phyloP scores from a whole-genome alignment of 163 green algal species.

The Prototheca wickerhamii region DNA sequence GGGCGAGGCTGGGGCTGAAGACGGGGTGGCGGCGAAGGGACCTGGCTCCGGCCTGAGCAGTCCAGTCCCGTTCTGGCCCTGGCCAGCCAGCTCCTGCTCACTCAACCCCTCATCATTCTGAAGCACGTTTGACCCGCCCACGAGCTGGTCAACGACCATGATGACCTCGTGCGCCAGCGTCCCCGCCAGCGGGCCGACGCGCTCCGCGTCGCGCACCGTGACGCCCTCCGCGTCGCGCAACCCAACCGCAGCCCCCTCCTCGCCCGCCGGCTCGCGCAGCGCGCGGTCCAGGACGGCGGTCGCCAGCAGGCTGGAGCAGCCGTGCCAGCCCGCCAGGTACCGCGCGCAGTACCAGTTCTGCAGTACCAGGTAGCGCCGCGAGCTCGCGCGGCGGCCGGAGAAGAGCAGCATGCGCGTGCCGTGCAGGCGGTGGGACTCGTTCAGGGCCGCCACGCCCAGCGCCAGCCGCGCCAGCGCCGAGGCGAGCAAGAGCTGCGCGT shows the following conservation, averaged over 20 bases:
- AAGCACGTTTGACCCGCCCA: neutral
- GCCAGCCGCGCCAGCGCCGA: constrained; percentile 38
- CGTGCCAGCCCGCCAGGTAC: constrained; percentile 28
- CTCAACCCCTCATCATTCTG: neutral
- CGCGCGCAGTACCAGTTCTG: constrained; percentile 55
- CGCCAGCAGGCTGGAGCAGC: constrained; percentile 46
- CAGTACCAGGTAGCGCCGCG: constrained; percentile 52
- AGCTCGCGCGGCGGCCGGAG: constrained; percentile 46
- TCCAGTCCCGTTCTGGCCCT: too few species aligned
- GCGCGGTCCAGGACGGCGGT: constrained; percentile 27
- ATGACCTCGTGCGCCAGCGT: constrained; percentile 64
- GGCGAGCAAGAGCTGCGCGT: constrained; percentile 37
- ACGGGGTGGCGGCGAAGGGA: neutral
- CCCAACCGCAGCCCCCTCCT: constrained; percentile 14
- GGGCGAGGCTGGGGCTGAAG: too few species aligned
- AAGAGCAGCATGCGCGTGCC: constrained; percentile 23
- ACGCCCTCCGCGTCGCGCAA: neutral
- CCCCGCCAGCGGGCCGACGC: constrained; percentile 42
- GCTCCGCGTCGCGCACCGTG: neutral
- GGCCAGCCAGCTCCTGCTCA: too few species aligned
- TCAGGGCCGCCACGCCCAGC: constrained; percentile 32
- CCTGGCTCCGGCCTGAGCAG: too few species aligned
- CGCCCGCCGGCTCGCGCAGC: neutral
- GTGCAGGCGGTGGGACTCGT: constrained; percentile 15
- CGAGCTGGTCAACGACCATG: constrained; percentile 3